phyloP scores from a whole-genome alignment of 108 stramenopile genomes.

The Aurantiochytrium sp. region DNA sequence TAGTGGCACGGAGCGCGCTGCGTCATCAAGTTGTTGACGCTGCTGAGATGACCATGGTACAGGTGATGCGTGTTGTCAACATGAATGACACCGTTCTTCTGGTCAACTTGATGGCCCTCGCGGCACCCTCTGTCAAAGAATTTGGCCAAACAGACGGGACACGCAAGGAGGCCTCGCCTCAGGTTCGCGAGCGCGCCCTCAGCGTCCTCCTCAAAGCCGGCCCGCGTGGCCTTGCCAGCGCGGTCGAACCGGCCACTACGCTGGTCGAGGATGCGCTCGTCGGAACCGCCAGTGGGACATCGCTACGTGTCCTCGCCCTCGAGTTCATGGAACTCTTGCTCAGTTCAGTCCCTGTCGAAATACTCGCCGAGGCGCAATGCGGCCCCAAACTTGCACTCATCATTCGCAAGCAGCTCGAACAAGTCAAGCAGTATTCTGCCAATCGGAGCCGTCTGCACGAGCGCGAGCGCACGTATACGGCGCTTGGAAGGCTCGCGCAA shows the following conservation, averaged over 20 bases:
- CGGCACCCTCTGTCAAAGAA: neutral
- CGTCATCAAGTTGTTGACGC: neutral
- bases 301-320: neutral
- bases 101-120: neutral
- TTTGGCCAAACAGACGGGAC: neutral
- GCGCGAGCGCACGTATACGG: neutral
- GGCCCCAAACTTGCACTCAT: neutral
- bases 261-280: neutral
- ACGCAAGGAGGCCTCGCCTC: neutral
- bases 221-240: neutral
- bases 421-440: neutral
- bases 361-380: neutral
- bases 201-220: neutral
- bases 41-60: neutral
- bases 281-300: neutral
- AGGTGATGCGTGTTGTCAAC: neutral
- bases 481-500: neutral
- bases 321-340: neutral
- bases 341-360: neutral
- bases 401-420: neutral
- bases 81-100: neutral
- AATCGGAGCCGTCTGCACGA: neutral
- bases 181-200: neutral
- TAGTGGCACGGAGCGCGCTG: neutral
- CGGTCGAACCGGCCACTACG: neutral